Conservation (phyloP, 2,329 filamentous ascomycete species). For the Nectriaceae sp. region DNA sequence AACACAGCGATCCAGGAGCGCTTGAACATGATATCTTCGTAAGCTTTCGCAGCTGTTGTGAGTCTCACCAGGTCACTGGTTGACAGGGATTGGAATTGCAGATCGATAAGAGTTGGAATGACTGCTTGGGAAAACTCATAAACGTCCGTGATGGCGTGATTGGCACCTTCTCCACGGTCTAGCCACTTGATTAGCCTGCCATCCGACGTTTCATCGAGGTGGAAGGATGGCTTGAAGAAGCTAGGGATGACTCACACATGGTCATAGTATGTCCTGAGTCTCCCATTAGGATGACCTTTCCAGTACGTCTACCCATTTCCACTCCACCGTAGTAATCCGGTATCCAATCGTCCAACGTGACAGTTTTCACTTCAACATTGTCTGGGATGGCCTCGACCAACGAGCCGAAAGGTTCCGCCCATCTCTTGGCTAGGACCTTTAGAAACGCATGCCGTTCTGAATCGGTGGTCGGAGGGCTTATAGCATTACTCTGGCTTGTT, state of each 20-base stretch:
- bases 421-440: slow-evolving; percentile 44
- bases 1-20: slow-evolving; percentile 49
- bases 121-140: slow-evolving; percentile 42
- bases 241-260: slow-evolving; percentile 64
- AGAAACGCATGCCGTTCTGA: slow-evolving; percentile 45
- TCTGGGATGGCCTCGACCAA: slow-evolving; percentile 43
- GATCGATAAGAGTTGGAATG: slow-evolving; percentile 19
- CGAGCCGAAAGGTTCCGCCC: slow-evolving; percentile 51
- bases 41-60: too few relatives aligned
- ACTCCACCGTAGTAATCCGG: slow-evolving; percentile 39
- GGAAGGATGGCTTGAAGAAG: too few relatives aligned
- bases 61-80: too few relatives aligned
- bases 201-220: too few relatives aligned
- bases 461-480: too few relatives aligned
- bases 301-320: slow-evolving; percentile 39
- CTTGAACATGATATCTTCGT: too few relatives aligned
- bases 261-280: slow-evolving; percentile 61
- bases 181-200: too few relatives aligned
- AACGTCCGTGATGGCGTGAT: slow-evolving; percentile 57
- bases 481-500: too few relatives aligned
- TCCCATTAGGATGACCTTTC: slow-evolving; percentile 52
- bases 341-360: slow-evolving; percentile 51
- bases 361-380: slow-evolving; percentile 43
- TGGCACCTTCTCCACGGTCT: slow-evolving; percentile 61
- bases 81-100: too few relatives aligned